A percentile compares a stretch with the other conserved stretches of the same genome.
These are phyloP conservation scores for Mortierella sp. DNA, from an alignment of 371 early-diverging fungal genomes.

Conservation along the genomic window DNA sequence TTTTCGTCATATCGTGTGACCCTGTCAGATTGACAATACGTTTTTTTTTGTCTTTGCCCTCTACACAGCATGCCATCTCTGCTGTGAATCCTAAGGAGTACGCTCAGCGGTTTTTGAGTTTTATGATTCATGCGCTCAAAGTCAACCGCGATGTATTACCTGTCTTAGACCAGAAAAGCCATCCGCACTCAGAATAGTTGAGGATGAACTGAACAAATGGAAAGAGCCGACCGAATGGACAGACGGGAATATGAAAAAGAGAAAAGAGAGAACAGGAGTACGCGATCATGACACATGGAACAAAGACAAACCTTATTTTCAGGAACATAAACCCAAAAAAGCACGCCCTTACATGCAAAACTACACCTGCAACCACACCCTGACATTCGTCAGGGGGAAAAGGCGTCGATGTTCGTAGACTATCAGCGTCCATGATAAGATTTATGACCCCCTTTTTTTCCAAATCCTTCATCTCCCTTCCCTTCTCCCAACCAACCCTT, in stretches of 20 bases:
- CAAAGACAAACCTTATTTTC: neutral
- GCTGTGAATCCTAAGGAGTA: slow-evolving; percentile 89
- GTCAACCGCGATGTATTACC: slow-evolving; percentile 44
- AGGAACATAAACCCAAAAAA: too few species aligned
- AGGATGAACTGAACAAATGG: neutral
- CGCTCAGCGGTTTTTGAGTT: slow-evolving; percentile 86
- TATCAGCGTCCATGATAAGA: neutral
- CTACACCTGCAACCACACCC: slow-evolving; percentile 1
- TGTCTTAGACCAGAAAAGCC: slow-evolving; percentile 28
- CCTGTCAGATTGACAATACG: too few species aligned
- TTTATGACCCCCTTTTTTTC: too few species aligned
- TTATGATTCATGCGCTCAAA: slow-evolving; percentile 67
- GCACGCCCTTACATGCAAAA: slow-evolving; percentile 6
- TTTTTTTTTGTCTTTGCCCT: neutral
- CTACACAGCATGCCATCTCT: slow-evolving; percentile 75
- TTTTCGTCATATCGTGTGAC: neutral
- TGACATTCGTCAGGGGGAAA: neutral
- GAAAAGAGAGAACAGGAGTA: neutral
- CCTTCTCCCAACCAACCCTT: too few species aligned
- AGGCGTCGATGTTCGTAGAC: too few species aligned
- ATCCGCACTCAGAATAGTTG: slow-evolving; percentile 52
- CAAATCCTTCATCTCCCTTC: too few species aligned
- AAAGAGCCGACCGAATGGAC: too few species aligned
- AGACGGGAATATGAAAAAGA: neutral
- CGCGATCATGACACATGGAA: neutral